Evolutionary conservation across 2,329 filamentous ascomycete genomes (phyloP).

Genomic region (Xylariaceae sp.): DNA sequence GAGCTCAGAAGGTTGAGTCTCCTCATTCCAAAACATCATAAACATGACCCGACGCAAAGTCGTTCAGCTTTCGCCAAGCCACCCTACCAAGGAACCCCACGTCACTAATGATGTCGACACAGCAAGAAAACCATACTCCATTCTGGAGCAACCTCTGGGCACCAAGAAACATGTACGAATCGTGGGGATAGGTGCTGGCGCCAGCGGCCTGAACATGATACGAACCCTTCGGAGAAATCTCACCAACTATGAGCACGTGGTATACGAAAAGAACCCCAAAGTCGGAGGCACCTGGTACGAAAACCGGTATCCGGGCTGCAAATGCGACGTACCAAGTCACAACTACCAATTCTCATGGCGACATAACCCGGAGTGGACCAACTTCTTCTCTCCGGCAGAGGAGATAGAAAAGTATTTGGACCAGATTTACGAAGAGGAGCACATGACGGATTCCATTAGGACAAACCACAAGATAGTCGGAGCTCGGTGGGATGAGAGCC

Average conservation of each 20-base stretch:
- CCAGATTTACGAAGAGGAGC: slow-evolving; percentile 44
- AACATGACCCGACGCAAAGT: slow-evolving; percentile 28
- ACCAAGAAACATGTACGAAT: slow-evolving; percentile 39
- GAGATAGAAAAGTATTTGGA: slow-evolving; percentile 56
- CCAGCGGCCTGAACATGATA: slow-evolving; percentile 42
- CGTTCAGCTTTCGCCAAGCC: slow-evolving; percentile 14
- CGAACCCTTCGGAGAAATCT: slow-evolving; percentile 42
- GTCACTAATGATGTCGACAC: slow-evolving; percentile 17
- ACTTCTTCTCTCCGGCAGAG: slow-evolving; percentile 50
- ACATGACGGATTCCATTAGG: slow-evolving; percentile 42
- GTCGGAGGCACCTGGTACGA: slow-evolving; percentile 58
- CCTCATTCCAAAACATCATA: slow-evolving; percentile 15
- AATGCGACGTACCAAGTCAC: slow-evolving; percentile 55
- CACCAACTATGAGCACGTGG: slow-evolving; percentile 40
- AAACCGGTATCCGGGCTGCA: slow-evolving; percentile 55
- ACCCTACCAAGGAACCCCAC: slow-evolving; percentile 11
- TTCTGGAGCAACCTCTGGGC: slow-evolving; percentile 37
- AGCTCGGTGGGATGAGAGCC: slow-evolving; percentile 43
- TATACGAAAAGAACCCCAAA: slow-evolving; percentile 55
- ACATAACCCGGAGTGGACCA: slow-evolving; percentile 56
- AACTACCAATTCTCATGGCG: slow-evolving; percentile 62
- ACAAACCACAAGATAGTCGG: slow-evolving; percentile 39
- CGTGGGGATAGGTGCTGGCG: slow-evolving; percentile 43
- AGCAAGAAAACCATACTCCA: slow-evolving; percentile 29
- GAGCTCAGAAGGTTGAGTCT: slow-evolving; percentile 23